Evolutionary conservation across 306 rosid genomes (phyloP), one percentile per base, ranked within the genome.

Genomic region (Medicago arabica): DNA sequence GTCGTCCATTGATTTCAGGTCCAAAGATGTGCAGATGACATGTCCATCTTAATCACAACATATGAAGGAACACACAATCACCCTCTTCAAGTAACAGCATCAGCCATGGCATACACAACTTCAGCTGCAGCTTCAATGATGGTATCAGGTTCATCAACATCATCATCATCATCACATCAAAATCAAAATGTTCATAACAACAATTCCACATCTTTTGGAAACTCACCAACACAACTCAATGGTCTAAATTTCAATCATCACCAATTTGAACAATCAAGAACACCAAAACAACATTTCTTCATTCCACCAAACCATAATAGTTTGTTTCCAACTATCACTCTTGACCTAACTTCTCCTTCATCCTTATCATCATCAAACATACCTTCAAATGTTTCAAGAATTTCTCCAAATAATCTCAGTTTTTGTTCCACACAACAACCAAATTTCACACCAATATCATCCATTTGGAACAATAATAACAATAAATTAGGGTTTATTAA

Each of bases 21-120:
- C 16, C 98, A 93, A 85, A 89, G 97, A 79, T 87, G 90, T 74
- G 88, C 88, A 1, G 86, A 93, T 1, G 98, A 93, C 70, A 72
- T 88, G 80, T 83, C 98, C 70, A 88, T 91, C 81, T 87, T 93
- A 69, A 87, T 88, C 70, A 91, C 91, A n/a, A 93, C 97, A 25
- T 93, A 91, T 58, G 98, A 93, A 88, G 97, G 98, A 78, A 79
- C 82, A 5, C 98, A 93, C 74, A 91, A 89, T 67, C 98, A 93
- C 64, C 91, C 96, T 6, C 93, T 93, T 77, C 87, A 96, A 1
- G 83, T 86, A 38, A 80, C 98, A 69, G 96, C 97, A 85, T 75
- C 92, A 31, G 90, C 93, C 25, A 93, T 91, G 89, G 97, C 97
- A 34, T 93, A 94, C 84, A 86, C 96, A 25, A 93, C 97, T 75